A percentile compares a stretch with the other conserved stretches of the same genome.
Evolutionary conservation across 2,329 filamentous ascomycete species (phyloP).

Genomic region (Aotearoamyces nothofagi): DNA sequence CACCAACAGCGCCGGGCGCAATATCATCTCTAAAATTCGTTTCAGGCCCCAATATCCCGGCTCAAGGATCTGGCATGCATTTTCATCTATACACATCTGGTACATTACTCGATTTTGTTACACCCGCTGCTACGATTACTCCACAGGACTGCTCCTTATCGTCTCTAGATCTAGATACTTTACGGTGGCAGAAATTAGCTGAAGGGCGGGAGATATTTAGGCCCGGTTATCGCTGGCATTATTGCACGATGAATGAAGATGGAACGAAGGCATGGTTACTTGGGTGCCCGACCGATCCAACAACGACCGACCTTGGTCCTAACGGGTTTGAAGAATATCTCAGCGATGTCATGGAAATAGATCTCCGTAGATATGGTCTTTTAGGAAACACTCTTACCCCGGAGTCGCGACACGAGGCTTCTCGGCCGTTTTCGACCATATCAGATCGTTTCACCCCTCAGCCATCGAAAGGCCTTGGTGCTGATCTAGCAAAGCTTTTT

Average conservation of each 20-base stretch:
- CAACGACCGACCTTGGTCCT: slow-evolving; percentile 47
- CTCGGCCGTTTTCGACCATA: slow-evolving; percentile 31
- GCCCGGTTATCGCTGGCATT: slow-evolving; percentile 90
- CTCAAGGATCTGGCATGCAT: slow-evolving; percentile 80
- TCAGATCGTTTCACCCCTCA: slow-evolving; percentile 27
- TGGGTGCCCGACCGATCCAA: slow-evolving; percentile 69
- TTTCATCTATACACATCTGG: slow-evolving; percentile 93
- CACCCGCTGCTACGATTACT: slow-evolving; percentile 75
- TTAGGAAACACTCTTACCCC: slow-evolving; percentile 60
- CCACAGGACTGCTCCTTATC: slow-evolving; percentile 82
- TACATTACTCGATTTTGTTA: slow-evolving; percentile 85
- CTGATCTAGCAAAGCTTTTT: slow-evolving; percentile 76
- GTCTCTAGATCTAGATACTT: slow-evolving; percentile 68
- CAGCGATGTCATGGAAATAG: slow-evolving; percentile 87
- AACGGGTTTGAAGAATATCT: slow-evolving; percentile 79
- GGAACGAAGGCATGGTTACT: slow-evolving; percentile 94
- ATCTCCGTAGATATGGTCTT: slow-evolving; percentile 81
- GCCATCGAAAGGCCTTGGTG: slow-evolving; percentile 56
- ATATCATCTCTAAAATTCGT: slow-evolving; percentile 86
- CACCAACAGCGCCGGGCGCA: slow-evolving; percentile 73
- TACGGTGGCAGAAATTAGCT: slow-evolving; percentile 90
- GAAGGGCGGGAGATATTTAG: slow-evolving; percentile 91
- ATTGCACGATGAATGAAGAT: slow-evolving; percentile 89
- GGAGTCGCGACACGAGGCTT: slow-evolving; percentile 33
- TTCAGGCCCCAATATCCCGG: slow-evolving; percentile 71